These are phyloP conservation scores for Teratosphaeria pseudoeucalypti DNA, from an alignment of 2,329 filamentous ascomycete species.

Conservation along the genomic window DNA sequence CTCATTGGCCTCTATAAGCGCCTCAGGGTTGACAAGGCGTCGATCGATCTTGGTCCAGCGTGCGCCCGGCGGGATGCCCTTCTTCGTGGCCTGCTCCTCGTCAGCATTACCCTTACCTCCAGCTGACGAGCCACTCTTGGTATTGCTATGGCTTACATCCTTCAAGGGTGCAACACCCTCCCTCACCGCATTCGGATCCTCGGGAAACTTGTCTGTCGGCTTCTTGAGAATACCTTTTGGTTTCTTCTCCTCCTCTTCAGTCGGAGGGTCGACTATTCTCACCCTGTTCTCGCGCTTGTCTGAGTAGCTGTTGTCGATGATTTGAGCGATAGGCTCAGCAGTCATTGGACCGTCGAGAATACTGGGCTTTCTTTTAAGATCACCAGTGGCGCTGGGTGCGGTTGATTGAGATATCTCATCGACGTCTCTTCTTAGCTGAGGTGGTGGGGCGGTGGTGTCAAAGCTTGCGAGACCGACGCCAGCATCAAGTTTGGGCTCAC, in stretches of 20 bases:
- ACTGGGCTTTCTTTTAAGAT: constrained; percentile 18
- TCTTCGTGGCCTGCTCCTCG: constrained; percentile 21
- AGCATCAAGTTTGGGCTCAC: constrained; percentile 9
- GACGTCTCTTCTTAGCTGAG: constrained; percentile 13
- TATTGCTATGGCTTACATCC: constrained; percentile 39
- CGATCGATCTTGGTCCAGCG: constrained; percentile 91
- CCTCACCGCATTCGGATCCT: constrained; percentile 69
- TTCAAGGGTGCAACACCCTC: constrained; percentile 93
- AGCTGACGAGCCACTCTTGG: background rate
- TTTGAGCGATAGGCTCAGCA: constrained; percentile 17
- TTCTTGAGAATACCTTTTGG: constrained; percentile 80
- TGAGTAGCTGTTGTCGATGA: constrained; percentile 25
- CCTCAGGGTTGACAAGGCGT: constrained; percentile 79
- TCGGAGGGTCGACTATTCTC: constrained; percentile 60
- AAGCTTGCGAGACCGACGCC: constrained; percentile 7
- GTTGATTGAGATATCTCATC: constrained; percentile 11
- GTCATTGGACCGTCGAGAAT: constrained; percentile 23
- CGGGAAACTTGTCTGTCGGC: constrained; percentile 74
- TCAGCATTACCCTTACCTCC: constrained; percentile 3
- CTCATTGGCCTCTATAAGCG: constrained; percentile 76
- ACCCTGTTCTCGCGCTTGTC: constrained; percentile 31
- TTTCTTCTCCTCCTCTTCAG: constrained; percentile 55
- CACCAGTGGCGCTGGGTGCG: constrained; percentile 1
- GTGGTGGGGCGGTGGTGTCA: constrained; percentile 9
- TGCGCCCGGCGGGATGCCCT: constrained; percentile 50